Conservation (phyloP, 345 rosid genomes). For the Citrus sp. region DNA sequence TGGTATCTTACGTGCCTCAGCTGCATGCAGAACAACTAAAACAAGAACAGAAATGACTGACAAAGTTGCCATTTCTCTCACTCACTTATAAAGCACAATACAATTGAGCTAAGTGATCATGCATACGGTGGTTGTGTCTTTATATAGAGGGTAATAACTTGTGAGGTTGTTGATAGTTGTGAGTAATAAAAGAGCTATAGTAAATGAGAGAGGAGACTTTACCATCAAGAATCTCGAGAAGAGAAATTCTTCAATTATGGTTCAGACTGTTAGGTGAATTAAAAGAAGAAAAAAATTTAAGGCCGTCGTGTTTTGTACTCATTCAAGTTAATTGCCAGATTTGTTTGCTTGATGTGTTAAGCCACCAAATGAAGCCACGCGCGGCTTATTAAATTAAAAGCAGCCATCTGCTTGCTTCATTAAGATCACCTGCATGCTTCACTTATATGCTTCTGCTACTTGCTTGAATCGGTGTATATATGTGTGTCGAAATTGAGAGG, state of each 20-base stretch:
- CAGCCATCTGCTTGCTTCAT: too few relatives aligned
- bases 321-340: slow-evolving; percentile 3
- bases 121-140: not conserved
- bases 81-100: not conserved
- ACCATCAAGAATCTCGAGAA: slow-evolving; percentile 36
- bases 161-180: slow-evolving; percentile 44
- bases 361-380: too few relatives aligned
- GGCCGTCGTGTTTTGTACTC: slow-evolving; percentile 15
- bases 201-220: slow-evolving; percentile 18
- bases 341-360: not conserved
- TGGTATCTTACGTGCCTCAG: slow-evolving; percentile 35
- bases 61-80: slow-evolving; percentile 16
- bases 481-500: too few relatives aligned
- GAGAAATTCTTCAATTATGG: slow-evolving; percentile 25
- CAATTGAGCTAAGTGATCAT: not conserved
- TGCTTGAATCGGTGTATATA: too few relatives aligned
- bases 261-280: slow-evolving; percentile 30
- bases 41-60: slow-evolving; percentile 17
- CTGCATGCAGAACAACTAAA: slow-evolving; percentile 30
- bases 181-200: slow-evolving; percentile 27
- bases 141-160: slow-evolving; percentile 27
- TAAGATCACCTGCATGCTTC: too few relatives aligned
- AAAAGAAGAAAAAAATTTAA: slow-evolving; percentile 26
- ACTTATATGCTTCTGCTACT: too few relatives aligned
- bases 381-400: too few relatives aligned